Base-by-base conservation (phyloP, 2,329 filamentous ascomycete genomes). In the Pyrenophora teres region DNA sequence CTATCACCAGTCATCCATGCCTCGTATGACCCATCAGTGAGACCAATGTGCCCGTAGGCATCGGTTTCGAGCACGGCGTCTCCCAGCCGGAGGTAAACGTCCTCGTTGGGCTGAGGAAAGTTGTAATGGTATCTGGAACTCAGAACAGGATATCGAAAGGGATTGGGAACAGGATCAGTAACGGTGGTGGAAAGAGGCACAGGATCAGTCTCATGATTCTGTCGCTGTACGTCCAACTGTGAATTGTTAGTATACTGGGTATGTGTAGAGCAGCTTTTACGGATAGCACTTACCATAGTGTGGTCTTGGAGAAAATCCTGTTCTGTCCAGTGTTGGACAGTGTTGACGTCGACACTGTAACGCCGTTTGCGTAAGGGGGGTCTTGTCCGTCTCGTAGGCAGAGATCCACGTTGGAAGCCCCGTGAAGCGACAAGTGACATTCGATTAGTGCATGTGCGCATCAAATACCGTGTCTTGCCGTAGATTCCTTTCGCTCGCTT, bases 321-420 rank as follows among this genome's bases (percentile, higher is more conserved):
- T 12, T n/a, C 23, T 23, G 16, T 30, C 40, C 48, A 51, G 33
- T 36, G 12, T 25, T 30, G 18, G 18, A 10, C 33, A 8, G 46
- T 57, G 12, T 49, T 47, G 13, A 61, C 62, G 18, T 70, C 65
- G 19, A 69, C 37, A n/a, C 56, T 64, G 23, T 68, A 62, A 7
- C 63, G 62, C 18, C 65, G 62, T 25, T 40, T 44, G 16, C 15
- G 43, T 19, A 67, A 40, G 12, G 44, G 18, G 10, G 60, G 59
- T 3, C 7, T 44, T 3, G 59, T 62, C 18, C 16, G 33, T 30
- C 35, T 56, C 2, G 53, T 65, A 2, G 64, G 62, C 16, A 57
- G 40, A 23, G 43, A 12, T 2, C 39, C 52, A 30, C 60, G 60
- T 13, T 49, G 43, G 16, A 50, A 56, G 6, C 65, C 62, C 6